Evolutionary conservation across 73 alveolate species (phyloP), one percentile per base, ranked within the genome.

Genomic region (Paramecium sexaurelia): DNA sequence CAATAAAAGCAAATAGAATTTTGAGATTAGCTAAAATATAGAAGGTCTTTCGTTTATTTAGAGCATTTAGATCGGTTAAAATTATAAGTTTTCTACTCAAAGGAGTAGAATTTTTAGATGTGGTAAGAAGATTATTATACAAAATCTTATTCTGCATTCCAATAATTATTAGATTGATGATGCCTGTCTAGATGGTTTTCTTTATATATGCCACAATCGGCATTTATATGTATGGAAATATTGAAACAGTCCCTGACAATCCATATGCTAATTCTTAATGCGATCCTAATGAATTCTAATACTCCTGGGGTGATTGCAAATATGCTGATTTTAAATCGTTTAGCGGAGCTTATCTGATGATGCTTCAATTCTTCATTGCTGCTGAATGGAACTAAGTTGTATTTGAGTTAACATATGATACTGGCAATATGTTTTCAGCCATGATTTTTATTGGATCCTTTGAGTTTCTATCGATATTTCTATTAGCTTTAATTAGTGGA

Each of bases 61-160:
- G 94, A 40, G 94, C 94, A 19, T 88, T 88, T 71, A 55, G 94
- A 41, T 68, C 94, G 0, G 69, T 88, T 24, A 88, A 88, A 19
- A 45, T 88, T 15, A 26, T 88, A 9, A 69, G 73, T 13, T 88
- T 41, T 88, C 32, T 88, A 10, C 22, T 88, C 11, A 37, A 40
- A 27, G 94, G 94, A 5, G 66, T 88, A 17, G 94, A 88, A 43
- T 55, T 88, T 20, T 43, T 88, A 1, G 78, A 55, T 26, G 73
- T 19, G 20, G 94, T 88, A 6, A 24, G 73, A 35, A 82, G 75
- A 26, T 19, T 88, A 57, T 57, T 88, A 19, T 71, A 88, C 26
- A 88, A 88, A 88, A 88, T 88, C 13, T 47, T 88, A 10, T 68
- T 88, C 5, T 88, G 94, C 40, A 61, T 88, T 39, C 94, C 94